Base-by-base conservation (phyloP, 495 filamentous ascomycete species). In the Lasiosphaeria miniovina region DNA sequence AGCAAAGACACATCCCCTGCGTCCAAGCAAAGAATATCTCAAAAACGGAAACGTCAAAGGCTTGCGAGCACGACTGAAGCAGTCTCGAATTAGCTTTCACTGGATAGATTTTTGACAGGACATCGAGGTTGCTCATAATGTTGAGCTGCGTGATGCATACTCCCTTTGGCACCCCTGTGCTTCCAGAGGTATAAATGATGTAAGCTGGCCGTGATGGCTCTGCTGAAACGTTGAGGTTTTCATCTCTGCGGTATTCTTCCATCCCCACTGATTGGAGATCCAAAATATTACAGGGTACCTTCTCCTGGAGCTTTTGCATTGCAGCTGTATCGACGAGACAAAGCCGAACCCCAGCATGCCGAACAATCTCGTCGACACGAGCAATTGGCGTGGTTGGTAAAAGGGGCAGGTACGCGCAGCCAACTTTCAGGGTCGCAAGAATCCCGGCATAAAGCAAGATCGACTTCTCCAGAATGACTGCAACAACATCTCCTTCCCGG, bases 11-110 rank as follows among this genome's bases (percentile, higher is more conserved):
- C 72, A 90, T 86, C n/a, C 88, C 88, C 38, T 77, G 77, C 31
- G 79, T 79, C 89, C 88, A 92, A 9, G 90, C 71, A 59, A 89
- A 91, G 65, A 93, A 90, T 14, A 91, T 87, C 61, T 92, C 90
- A 62, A 91, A 90, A 1, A 93, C 86, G 2, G 88, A 90, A 15
- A 90, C 85, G 67, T 90, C 86, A 65, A 90, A 93, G 14, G 84
- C 84, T 66, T 88, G 84, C 0, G 86, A 88, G 62, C 85, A 90
- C 8, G 87, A 83, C 65, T 91, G 89, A 4, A 95, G 71, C 31
- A 92, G 70, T 35, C 81, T 79, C 1, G 84, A 77, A 4, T 68
- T 66, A 3, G 65, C 56, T 0, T 64, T 57, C 0, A 73, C 69
- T 1, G 86, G 84, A 68, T 91, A 93, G 3, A 87, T 73, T 8